Base-by-base conservation (phyloP, 495 filamentous ascomycete species). In the Aspergillus egyptiacus region DNA sequence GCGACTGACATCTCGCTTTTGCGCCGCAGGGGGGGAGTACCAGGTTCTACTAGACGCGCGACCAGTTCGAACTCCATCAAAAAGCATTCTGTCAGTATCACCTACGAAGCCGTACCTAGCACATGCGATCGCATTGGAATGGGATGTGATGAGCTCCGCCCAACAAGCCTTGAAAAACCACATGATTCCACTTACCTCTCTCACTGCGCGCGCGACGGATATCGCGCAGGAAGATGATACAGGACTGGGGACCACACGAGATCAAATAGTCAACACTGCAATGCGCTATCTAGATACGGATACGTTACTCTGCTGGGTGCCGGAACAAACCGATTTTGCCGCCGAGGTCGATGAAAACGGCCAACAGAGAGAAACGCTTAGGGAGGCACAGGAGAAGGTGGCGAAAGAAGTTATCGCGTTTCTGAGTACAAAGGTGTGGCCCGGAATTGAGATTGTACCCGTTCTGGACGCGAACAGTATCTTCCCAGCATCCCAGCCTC, bases 251-350 rank as follows among this genome's bases (percentile, higher is more conserved):
- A 64, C 63, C 6, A 68, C 70, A 24, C 73, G 90, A 32, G 56
- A 74, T 1, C 71, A 75, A 25, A 83, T 95, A 11, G 65, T 84
- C 15, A 69, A 60, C 9, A 85, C 80, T 39, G 66, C 89, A 27
- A 77, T 97, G 75, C 78, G 85, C 7, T 96, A 97, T 63, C 72
- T 98, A 6, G 81, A 90, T 47, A 98, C 93, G 0, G 93, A 98
- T 65, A 91, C 87, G 0, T 69, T 96, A n/a, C 78, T 98, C 8
- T 98, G 93, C 73, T 91, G 86, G 84, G 88, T 87, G 17, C 85
- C 85, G 2, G 85, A 85, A 55, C 67, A 73, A 22, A 63, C 62
- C 35, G 24, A 46, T 4, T 43, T 46, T 31, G 8, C 42, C 51
- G 13, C 46, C 51, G 60, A 75, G 43, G 62, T 56, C 15, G 66